These are phyloP conservation scores for Apiospora rasikravindrae DNA, from an alignment of 2,329 filamentous ascomycete species.

Conservation along the genomic window DNA sequence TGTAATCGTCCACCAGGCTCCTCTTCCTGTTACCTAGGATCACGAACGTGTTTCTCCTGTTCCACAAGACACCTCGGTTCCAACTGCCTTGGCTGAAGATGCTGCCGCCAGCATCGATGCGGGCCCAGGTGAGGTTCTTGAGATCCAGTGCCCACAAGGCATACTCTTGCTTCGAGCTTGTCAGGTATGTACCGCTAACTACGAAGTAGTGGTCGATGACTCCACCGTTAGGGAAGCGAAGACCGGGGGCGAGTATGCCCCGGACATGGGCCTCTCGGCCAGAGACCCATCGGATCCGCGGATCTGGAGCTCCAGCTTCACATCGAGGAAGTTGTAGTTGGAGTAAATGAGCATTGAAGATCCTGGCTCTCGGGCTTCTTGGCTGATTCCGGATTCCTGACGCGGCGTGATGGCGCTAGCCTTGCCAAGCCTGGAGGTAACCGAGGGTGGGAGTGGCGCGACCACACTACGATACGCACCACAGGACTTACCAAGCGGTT, in stretches of 20 bases:
- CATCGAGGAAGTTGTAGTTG: conserved; percentile 98
- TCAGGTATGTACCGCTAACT: conserved; percentile 95
- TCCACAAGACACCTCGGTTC: conserved; percentile 95
- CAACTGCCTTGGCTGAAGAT: conserved; percentile 97
- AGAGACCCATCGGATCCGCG: conserved; percentile 82
- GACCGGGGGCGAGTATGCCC: conserved; percentile 86
- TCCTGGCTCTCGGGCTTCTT: conserved; percentile 61
- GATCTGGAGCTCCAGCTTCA: conserved; percentile 93
- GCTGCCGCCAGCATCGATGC: conserved; percentile 91
- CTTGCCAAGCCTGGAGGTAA: conserved; percentile 70
- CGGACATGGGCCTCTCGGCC: conserved; percentile 87
- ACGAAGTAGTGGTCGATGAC: conserved; percentile 97
- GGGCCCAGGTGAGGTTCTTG: conserved; percentile 86
- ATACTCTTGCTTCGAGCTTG: conserved; percentile 97
- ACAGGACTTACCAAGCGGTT: conserved; percentile 86
- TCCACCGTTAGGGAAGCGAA: conserved; percentile 94
- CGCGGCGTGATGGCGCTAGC: conserved; percentile 50
- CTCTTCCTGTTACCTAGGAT: conserved; percentile 93
- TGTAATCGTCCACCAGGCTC: conserved; percentile 96
- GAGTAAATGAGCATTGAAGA: conserved; percentile 95
- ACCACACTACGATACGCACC: conserved; percentile 97
- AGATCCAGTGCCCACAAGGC: conserved; percentile 94
- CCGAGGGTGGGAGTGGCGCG: conserved; percentile 74
- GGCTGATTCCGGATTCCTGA: conserved; percentile 53
- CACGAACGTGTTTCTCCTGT: conserved; percentile 90